Base-by-base conservation (phyloP, 352 stramenopile species). In the Sclerospora graminicola region DNA sequence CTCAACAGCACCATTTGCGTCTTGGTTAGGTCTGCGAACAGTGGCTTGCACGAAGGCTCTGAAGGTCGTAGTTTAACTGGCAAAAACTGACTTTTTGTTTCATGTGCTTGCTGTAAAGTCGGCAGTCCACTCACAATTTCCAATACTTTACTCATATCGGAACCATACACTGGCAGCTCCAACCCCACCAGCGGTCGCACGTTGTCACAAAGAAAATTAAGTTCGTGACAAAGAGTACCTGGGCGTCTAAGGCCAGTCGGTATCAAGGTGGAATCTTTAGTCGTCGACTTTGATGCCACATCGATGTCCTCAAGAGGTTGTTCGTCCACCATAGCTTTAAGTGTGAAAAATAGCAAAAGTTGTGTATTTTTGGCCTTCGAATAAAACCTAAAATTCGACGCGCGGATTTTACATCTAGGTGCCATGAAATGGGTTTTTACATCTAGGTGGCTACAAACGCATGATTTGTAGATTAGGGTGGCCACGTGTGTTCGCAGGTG, bases 11-110 rank as follows among this genome's bases (percentile, higher is more conserved):
- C 52, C 41, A 71, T 84, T 56, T 90, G 79, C 14, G 79, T 89
- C 66, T 86, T 88, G 47, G 74, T 75, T 29, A 85, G 41, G 35
- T 90, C 79, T 7, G 79, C 79, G 41, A 89, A 89, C 8, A 90
- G 65, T 34, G 79, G 79, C 51, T 90, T 90, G 49, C 76, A 86
- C 7, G 76, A 87, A 37, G 79, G 76, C 57, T 90, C 79, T 14
- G 18, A 54, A 11, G 79, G 79, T 8, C 79, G 76, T 39, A 90
- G 54, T 44, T 85, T 87, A 10, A 90, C 70, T 27, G 76, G 67
- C 20, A 90, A 35, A 41, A 90, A 89, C 45, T 86, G 79, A 21
- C 60, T 84, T 45, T 85, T 86, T 43, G 42, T 57, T 47, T 83
- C 67, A 47, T 88, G 75, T 16, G 71, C 77, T 38, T 79, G 64